Conservation (phyloP, 2,329 filamentous ascomycete genomes). For the Botrytis squamosa region DNA sequence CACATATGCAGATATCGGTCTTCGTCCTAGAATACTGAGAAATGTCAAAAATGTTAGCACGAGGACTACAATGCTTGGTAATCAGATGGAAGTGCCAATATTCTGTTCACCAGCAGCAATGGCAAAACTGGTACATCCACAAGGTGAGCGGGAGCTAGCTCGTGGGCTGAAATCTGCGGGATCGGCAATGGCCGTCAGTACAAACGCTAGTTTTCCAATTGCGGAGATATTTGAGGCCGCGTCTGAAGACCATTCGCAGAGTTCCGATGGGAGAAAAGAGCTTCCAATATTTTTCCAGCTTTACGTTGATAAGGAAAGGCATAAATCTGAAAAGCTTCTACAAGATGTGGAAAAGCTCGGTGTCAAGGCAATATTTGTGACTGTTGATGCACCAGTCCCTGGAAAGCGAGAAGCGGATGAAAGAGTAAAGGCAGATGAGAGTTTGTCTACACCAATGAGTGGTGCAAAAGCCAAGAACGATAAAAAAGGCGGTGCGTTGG, state of each 20-base stretch:
- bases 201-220: conserved; percentile 59
- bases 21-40: conserved; percentile 58
- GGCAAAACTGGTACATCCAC: conserved; percentile 60
- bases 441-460: conserved; percentile 49
- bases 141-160: conserved; percentile 61
- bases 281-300: conserved; percentile 55
- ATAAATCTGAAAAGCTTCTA: conserved; percentile 51
- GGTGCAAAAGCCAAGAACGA: conserved; percentile 52
- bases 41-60: conserved; percentile 55
- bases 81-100: conserved; percentile 53
- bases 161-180: conserved; percentile 51
- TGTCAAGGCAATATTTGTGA: conserved; percentile 56
- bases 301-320: conserved; percentile 58
- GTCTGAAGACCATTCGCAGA: conserved; percentile 28
- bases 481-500: conserved; percentile 53
- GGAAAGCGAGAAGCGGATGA: conserved; percentile 54
- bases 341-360: conserved; percentile 47
- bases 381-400: conserved; percentile 56
- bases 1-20: conserved; percentile 54
- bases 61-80: conserved; percentile 54
- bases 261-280: conserved; percentile 7
- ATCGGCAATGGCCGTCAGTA: conserved; percentile 59
- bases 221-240: conserved; percentile 48
- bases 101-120: conserved; percentile 65
- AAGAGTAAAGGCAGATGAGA: conserved; percentile 48